A percentile compares a stretch with the other conserved stretches of the same genome.
Evolutionary conservation across 148 eudicot genomes (phyloP).

Genomic region (Persicaria maculosa): DNA sequence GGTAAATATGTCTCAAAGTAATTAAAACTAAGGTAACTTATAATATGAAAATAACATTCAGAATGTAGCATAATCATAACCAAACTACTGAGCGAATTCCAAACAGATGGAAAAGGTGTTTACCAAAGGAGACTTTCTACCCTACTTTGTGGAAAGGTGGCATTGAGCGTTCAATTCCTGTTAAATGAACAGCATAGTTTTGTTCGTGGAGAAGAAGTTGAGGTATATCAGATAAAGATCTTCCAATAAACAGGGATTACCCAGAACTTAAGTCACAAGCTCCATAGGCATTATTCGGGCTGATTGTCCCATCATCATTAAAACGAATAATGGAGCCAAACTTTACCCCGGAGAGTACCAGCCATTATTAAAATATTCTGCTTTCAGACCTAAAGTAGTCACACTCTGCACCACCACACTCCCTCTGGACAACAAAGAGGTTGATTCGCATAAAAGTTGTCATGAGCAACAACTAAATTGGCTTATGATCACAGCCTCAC

Average conservation of each 20-base stretch:
- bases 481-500: not conserved
- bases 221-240: not conserved
- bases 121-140: not conserved
- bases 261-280: not conserved
- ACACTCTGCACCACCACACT: not conserved
- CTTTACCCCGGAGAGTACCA: not conserved
- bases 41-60: not conserved
- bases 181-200: not conserved
- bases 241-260: not conserved
- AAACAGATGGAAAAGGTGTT: not conserved
- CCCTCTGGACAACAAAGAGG: not conserved
- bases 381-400: not conserved
- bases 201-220: not conserved
- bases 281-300: not conserved
- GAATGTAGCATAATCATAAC: not conserved
- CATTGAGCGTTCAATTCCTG: not conserved
- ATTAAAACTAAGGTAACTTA: not conserved
- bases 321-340: not conserved
- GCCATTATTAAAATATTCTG: not conserved
- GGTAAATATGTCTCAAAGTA: not conserved
- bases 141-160: not conserved
- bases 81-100: not conserved
- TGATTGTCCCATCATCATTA: not conserved
- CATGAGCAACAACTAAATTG: not conserved
- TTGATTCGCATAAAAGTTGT: not conserved